A percentile compares a stretch with the other conserved stretches of the same genome.
Conservation (phyloP, 768 basidiomycete genomes). For the Polyporus arcularius region DNA sequence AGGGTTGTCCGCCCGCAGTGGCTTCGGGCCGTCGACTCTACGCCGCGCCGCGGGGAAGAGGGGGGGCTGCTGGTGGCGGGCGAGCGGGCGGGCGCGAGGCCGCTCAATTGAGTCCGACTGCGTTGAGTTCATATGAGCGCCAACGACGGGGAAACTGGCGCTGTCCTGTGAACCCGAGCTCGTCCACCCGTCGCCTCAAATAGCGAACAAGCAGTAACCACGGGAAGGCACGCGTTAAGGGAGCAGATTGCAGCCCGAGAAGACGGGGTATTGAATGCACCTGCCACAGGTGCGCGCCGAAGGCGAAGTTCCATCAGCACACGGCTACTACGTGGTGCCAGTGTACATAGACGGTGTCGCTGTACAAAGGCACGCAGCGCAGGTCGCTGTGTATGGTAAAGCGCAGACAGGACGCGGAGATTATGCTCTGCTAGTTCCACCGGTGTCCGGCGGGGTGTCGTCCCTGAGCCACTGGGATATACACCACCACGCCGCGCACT, state of each 20-base stretch:
- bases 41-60: too few species aligned
- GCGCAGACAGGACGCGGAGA: background rate
- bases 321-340: background rate
- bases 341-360: background rate
- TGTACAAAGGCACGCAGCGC: background rate
- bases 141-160: too few species aligned
- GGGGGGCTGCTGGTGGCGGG: too few species aligned
- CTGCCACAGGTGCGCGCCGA: background rate
- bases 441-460: background rate
- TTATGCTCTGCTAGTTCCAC: background rate
- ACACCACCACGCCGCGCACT: background rate
- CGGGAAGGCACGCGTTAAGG: background rate
- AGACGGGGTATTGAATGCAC: background rate
- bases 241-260: background rate
- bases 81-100: too few species aligned
- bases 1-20: too few species aligned
- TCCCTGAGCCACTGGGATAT: background rate
- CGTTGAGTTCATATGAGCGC: too few species aligned
- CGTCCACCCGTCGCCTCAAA: background rate
- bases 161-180: too few species aligned
- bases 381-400: background rate
- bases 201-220: background rate
- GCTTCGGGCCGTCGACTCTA: too few species aligned
- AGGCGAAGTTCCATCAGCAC: background rate
- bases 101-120: too few species aligned